Conservation (phyloP, 2,329 filamentous ascomycete species). For the Scedosporium apiospermum region DNA sequence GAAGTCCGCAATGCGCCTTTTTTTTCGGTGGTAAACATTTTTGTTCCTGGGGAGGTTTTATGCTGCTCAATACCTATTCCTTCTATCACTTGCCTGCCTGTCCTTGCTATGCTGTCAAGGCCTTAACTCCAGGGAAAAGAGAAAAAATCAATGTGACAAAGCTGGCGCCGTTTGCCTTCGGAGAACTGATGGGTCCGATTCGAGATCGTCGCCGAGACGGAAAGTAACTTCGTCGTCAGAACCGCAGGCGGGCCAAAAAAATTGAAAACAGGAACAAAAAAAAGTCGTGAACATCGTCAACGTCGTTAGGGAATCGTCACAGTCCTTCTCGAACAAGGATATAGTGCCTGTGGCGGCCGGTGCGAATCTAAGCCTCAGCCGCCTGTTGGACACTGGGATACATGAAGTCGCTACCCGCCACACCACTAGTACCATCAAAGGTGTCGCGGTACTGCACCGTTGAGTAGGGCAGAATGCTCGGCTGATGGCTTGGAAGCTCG, state of each 20-base stretch:
- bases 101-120: background rate
- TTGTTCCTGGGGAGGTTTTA: background rate
- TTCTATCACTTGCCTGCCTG: background rate
- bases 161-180: too few relatives aligned
- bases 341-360: background rate
- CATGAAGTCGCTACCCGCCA: background rate
- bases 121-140: background rate
- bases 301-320: conserved; percentile 1
- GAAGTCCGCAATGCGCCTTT: background rate
- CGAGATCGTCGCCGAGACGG: too few relatives aligned
- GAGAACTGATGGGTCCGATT: too few relatives aligned
- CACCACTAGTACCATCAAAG: background rate
- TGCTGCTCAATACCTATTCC: background rate
- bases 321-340: background rate
- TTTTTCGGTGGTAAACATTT: background rate
- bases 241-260: background rate
- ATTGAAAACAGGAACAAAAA: background rate
- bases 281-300: conserved; percentile 4
- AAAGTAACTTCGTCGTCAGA: too few relatives aligned
- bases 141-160: background rate
- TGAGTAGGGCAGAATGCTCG: conserved; percentile 1
- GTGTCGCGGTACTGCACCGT: background rate
- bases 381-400: background rate
- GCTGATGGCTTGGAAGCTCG: conserved; percentile 26
- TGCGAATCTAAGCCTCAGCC: background rate